A percentile compares a stretch with the other conserved stretches of the same genome.
Conservation (phyloP, 257 asterid genomes). For the Cinchona pubescens region DNA sequence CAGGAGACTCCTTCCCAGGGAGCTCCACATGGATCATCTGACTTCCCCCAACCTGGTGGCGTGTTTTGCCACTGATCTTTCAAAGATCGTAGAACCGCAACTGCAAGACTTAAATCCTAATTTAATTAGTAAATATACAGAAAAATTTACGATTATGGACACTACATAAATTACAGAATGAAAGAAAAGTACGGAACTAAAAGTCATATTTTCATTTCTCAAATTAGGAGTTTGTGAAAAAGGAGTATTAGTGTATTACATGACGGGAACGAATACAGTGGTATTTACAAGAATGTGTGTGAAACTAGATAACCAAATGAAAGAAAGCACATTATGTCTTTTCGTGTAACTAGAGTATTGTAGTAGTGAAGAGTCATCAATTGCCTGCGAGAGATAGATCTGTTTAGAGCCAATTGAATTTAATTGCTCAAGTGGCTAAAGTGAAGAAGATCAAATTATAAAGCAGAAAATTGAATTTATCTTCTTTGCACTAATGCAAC, state of each 20-base stretch:
- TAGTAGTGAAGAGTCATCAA: background rate
- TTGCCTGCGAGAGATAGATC: background rate
- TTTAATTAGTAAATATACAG: background rate
- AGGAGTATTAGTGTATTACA: too few species aligned
- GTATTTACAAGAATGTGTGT: too few species aligned
- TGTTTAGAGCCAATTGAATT: background rate
- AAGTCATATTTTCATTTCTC: background rate
- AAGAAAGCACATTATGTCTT: too few species aligned
- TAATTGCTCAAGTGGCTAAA: background rate
- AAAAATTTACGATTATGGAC: background rate
- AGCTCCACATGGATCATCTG: constrained; percentile 61
- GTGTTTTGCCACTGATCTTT: constrained; percentile 61
- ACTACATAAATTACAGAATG: background rate
- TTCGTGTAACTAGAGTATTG: background rate
- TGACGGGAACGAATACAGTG: too few species aligned
- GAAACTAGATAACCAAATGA: too few species aligned
- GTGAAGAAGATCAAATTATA: background rate
- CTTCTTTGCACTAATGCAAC: background rate
- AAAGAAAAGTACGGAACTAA: background rate
- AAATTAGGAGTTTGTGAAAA: too few species aligned
- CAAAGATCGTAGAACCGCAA: constrained; percentile 55
- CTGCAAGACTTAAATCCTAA: constrained; percentile 31
- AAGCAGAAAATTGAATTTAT: background rate
- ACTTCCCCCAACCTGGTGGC: constrained; percentile 64
- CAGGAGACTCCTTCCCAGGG: constrained; percentile 73